phyloP scores from a whole-genome alignment of 2,329 filamentous ascomycete species.

The Tolypocladium album region DNA sequence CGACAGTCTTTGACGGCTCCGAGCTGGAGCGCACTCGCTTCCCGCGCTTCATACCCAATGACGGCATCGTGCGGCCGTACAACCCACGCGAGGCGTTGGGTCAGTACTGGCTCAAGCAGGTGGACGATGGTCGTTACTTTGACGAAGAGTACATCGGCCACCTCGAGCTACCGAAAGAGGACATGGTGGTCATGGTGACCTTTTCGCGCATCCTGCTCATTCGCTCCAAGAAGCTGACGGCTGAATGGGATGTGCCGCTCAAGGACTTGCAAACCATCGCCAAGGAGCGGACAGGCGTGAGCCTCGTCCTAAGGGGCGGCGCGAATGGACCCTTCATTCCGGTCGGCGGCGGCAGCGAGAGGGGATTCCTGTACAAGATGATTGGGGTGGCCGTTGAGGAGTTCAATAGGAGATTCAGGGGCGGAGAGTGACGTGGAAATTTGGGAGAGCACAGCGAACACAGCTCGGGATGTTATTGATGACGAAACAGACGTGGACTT shows the following conservation, averaged over 20 bases:
- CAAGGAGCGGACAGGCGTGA: slow-evolving; percentile 92
- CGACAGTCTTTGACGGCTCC: slow-evolving; percentile 91
- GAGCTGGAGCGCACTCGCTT: slow-evolving; percentile 92
- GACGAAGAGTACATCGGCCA: slow-evolving; percentile 96
- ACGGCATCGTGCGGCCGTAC: slow-evolving; percentile 91
- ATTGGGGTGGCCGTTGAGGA: slow-evolving; percentile 56
- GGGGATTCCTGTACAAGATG: slow-evolving; percentile 54
- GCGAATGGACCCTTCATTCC: slow-evolving; percentile 93
- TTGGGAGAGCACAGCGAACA: not conserved
- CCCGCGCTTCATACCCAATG: slow-evolving; percentile 80
- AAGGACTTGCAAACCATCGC: slow-evolving; percentile 95
- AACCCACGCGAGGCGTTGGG: slow-evolving; percentile 90
- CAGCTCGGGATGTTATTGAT: not conserved
- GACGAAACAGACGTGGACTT: not conserved
- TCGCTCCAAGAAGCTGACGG: slow-evolving; percentile 71
- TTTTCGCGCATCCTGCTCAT: slow-evolving; percentile 84
- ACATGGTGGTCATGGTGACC: slow-evolving; percentile 83
- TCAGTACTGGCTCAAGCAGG: slow-evolving; percentile 97
- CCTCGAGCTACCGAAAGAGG: slow-evolving; percentile 78
- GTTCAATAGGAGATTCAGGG: slow-evolving; percentile 51
- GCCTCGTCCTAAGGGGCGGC: slow-evolving; percentile 76
- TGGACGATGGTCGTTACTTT: slow-evolving; percentile 96
- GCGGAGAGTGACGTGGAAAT: slow-evolving; percentile 16
- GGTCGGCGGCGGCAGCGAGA: slow-evolving; percentile 72
- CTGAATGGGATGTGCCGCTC: slow-evolving; percentile 91